Evolutionary conservation across 371 early-diverging fungal genomes (phyloP).

Genomic region (Funneliformis caledonium): DNA sequence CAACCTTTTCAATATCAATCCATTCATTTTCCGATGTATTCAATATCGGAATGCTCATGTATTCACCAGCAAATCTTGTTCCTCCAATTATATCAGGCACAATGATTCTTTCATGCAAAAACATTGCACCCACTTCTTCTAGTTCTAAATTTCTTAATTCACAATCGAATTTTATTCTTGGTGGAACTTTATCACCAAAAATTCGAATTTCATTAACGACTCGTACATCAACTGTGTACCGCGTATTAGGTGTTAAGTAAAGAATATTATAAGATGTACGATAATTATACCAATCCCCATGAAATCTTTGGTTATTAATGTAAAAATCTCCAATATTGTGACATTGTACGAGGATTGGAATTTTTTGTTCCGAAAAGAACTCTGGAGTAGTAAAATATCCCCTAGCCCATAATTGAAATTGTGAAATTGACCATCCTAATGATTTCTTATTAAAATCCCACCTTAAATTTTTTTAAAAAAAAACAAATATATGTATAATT

Average conservation of each 20-base stretch:
- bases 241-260: conserved; percentile 47
- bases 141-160: neutral
- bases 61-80: conserved; percentile 43
- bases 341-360: conserved; percentile 49
- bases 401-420: conserved; percentile 59
- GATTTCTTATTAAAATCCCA: conserved; percentile 64
- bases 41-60: conserved; percentile 44
- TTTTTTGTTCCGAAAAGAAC: neutral
- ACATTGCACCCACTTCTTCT: neutral
- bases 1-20: conserved; percentile 6
- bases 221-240: conserved; percentile 58
- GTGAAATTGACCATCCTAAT: conserved; percentile 63
- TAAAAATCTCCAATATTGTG: conserved; percentile 55
- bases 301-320: conserved; percentile 48
- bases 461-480: conserved; percentile 37
- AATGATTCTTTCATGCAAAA: conserved; percentile 35
- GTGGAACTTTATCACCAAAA: conserved; percentile 62
- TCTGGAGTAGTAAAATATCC: conserved; percentile 44
- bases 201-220: conserved; percentile 68
- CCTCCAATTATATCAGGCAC: conserved; percentile 46
- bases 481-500: no score
- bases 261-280: conserved; percentile 51
- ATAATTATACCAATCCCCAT: conserved; percentile 56
- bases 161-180: conserved; percentile 49
- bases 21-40: conserved; percentile 41